A percentile compares a stretch with the other conserved stretches of the same genome.
phyloP scores from a whole-genome alignment of 2,329 filamentous ascomycete species.

The Arthrinium puccinioides region DNA sequence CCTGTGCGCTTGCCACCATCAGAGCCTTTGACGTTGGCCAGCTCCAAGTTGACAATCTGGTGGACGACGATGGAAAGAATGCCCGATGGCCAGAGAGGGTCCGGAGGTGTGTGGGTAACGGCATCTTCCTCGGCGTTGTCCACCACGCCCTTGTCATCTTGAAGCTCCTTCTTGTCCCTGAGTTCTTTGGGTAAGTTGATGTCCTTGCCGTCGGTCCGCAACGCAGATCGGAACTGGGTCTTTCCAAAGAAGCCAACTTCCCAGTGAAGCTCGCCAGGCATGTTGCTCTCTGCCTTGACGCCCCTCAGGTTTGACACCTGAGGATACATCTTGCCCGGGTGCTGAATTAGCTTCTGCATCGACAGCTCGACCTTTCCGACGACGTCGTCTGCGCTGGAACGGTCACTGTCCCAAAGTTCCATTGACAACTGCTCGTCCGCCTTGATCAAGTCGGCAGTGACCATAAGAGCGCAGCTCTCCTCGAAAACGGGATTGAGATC shows the following conservation, averaged over 20 bases:
- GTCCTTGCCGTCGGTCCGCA: slow-evolving; percentile 84
- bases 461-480: slow-evolving; percentile 76
- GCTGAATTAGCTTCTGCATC: slow-evolving; percentile 90
- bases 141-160: slow-evolving; percentile 79
- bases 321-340: slow-evolving; percentile 87
- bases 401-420: slow-evolving; percentile 93
- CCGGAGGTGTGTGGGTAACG: slow-evolving; percentile 82
- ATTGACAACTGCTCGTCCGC: slow-evolving; percentile 89
- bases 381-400: slow-evolving; percentile 86
- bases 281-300: slow-evolving; percentile 73
- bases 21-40: slow-evolving; percentile 85
- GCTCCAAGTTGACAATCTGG: slow-evolving; percentile 89
- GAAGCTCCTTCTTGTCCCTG: slow-evolving; percentile 65
- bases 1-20: slow-evolving; percentile 69
- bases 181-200: slow-evolving; percentile 67
- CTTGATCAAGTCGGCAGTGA: slow-evolving; percentile 85
- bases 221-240: slow-evolving; percentile 74
- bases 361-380: slow-evolving; percentile 92
- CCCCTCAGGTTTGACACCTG: slow-evolving; percentile 79
- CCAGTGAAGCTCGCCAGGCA: slow-evolving; percentile 94
- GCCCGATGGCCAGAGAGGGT: slow-evolving; percentile 93
- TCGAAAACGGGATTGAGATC: slow-evolving; percentile 91
- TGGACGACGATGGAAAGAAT: slow-evolving; percentile 82
- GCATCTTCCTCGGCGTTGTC: slow-evolving; percentile 72
- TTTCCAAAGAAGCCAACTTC: slow-evolving; percentile 94